Base-by-base conservation (phyloP, 345 rosid genomes). In the rapeseed (Brassica napus) region DNA sequence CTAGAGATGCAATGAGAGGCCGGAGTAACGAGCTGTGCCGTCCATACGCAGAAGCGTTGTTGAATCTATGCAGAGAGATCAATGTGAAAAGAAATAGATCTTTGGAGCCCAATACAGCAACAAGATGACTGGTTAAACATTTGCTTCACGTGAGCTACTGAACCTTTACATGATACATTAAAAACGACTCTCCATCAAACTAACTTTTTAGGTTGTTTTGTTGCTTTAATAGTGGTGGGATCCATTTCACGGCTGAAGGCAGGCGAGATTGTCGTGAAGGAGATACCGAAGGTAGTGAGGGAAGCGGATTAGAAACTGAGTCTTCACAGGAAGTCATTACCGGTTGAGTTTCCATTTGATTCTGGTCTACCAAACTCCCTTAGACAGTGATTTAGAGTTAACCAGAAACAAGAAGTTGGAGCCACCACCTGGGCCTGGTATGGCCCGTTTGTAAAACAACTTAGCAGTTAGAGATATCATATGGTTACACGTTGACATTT, bases 251-350 rank as follows among this genome's bases (percentile, higher is more conserved):
- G 3, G 68, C 86, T 0, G 23, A 88, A 85, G 69, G 97, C 90
- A 16, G 91, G 91, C 78, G 82, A 87, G 80, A 55, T 94, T n/a
- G 90, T 88, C 0, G 86, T 79, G 26, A 84, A 77, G 77, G 97
- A 89, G 86, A 84, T 94, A 15, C 8, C 88, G 68, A 87, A 82
- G 65, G 89, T 74, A 3, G 69, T 94, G 44, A 79, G 66, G 65
- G 94, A 87, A 75, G 89, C 94, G 5, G 85, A 87, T 8, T 94
- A 94, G 98, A 81, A 88, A 63, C 98, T 97, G 1, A 87, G 88
- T 74, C 88, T 92, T 23, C 42, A 86, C 47, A 86, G 94, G 92
- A 85, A 79, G 68, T 71, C 83, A 0, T 78, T 94, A 82, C 85
- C 88, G 0, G 6, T 76, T 4, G 97, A 94, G 71, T 94, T 89